Base-by-base conservation (phyloP, 1,284 basidiomycete genomes). In the Papiliotrema terrestris region DNA sequence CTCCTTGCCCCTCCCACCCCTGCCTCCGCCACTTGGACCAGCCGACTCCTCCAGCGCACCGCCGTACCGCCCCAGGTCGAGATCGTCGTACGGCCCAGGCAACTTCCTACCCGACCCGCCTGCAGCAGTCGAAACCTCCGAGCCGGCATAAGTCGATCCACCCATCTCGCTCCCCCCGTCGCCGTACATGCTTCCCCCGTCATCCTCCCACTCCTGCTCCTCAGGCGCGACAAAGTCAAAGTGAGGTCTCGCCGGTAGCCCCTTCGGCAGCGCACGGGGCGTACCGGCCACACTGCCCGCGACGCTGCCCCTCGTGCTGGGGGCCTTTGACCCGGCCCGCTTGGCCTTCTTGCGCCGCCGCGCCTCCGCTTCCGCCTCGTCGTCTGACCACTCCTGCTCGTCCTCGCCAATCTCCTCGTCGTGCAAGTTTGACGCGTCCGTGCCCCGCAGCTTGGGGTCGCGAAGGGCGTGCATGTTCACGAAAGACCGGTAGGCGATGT, bases 331-430 rank as follows among this genome's bases (percentile, higher is more conserved):
- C 4, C 43, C 32, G 5, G 35, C 41, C 47, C 52, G 35, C 38
- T 49, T 52, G 25, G 57, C 56, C 58, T 79, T 80, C 2, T 66
- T 54, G 25, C 72, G 62, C 45, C 73, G 63, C 65, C 78, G 79
- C 32, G 80, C 79, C 45, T 76, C 77, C 5, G 75, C 76, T 60
- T 83, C 82, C 17, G 74, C 74, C 66, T 83, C 82, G 56, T 83
- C 82, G 60, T 83, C 82, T 26, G 73, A 77, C 72, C 80, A 83
- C 60, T 83, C 82, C 51, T 77, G 69, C 66, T 83, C 82, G 43
- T 79, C 78, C 46, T 79, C 80, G 9, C 69, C 78, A 0, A 80
- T 75, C 59, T 83, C 81, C 62, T 83, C 81, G 60, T 83, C 82
- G 66, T 76, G 80, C 6, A 80, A 63, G 67, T 83, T 83, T 45